Conservation (phyloP, 768 basidiomycete species). For the Termitomyces sp. region DNA sequence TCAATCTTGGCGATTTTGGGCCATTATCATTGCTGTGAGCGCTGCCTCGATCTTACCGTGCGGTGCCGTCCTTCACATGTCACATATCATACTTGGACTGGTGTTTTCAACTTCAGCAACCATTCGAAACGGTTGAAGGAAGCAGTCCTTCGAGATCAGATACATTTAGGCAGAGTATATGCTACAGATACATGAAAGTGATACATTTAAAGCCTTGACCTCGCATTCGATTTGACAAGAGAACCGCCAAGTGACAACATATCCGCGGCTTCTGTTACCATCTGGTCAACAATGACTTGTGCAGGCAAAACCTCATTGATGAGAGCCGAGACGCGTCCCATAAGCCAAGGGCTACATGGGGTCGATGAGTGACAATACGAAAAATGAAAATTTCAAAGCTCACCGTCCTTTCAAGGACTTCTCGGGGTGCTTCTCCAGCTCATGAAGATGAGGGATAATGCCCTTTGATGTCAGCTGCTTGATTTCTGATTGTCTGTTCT, state of each 20-base stretch:
- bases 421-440: slow-evolving; percentile 79
- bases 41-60: too few species aligned
- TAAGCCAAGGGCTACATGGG: slow-evolving; percentile 56
- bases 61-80: too few species aligned
- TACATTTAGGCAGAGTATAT: background rate
- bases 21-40: too few species aligned
- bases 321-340: slow-evolving; percentile 77
- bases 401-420: slow-evolving; percentile 58
- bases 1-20: too few species aligned
- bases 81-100: too few species aligned
- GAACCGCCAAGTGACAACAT: slow-evolving; percentile 32
- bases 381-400: background rate
- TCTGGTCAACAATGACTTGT: slow-evolving; percentile 76
- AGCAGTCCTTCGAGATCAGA: background rate
- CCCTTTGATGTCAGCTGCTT: slow-evolving; percentile 79
- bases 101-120: too few species aligned
- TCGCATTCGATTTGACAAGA: slow-evolving; percentile 32
- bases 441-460: slow-evolving; percentile 70
- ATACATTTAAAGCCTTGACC: slow-evolving; percentile 44
- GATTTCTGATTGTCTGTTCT: slow-evolving; percentile 77
- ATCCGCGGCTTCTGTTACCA: slow-evolving; percentile 46
- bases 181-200: background rate
- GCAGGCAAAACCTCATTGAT: slow-evolving; percentile 80
- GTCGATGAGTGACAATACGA: background rate
- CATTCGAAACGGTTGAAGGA: background rate